Base-by-base conservation (phyloP, 306 rosid genomes). In the Cercis canadensis region DNA sequence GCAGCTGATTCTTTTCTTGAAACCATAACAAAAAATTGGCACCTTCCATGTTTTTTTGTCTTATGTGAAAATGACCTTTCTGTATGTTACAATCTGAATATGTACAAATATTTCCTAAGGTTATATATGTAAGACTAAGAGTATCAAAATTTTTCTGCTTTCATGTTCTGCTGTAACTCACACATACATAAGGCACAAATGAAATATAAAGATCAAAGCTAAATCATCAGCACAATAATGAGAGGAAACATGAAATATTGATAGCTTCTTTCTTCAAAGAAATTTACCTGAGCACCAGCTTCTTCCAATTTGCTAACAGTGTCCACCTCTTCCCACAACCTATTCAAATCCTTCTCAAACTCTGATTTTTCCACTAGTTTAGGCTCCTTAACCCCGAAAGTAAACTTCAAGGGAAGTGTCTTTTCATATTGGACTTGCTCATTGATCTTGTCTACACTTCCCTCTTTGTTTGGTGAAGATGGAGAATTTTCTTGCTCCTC, bases 291-390 rank as follows among this genome's bases (percentile, higher is more conserved):
- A 9, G 45, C 18, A 33, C 69, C 57, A 5, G 62, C 19, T 68
- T 69, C 64, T 31, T 19, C 67, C 5, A 1, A 18, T 39, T 34
- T 34, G 51, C 55, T 72, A 8, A 0, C 4, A 18, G 6, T 2
- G 0, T 80, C 73, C 64, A 68, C 17, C 21, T 68, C 64, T 7
- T 11, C 64, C 76, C 76, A 80, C 64, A 80, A 31, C 24, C 0
- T 39, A 10, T 80, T 76, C 41, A 68, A 6, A 53, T 62, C 73
- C 31, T 54, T 63, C 37, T 74, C 76, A 13, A 29, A 5, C 36
- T 79, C 66, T 0, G 83, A 34, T 49, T 74, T 79, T 32, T 79
- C 46, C n/a, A 49, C 59, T 3, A 68, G 65, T 40, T 54, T 37
- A 11, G 11, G 3, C 17, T 68, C 21, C 33, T 0, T 1, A 32